These are phyloP conservation scores for Plasmodium sp. DNA, from an alignment of 169 alveolate genomes.

Conservation along the genomic window DNA sequence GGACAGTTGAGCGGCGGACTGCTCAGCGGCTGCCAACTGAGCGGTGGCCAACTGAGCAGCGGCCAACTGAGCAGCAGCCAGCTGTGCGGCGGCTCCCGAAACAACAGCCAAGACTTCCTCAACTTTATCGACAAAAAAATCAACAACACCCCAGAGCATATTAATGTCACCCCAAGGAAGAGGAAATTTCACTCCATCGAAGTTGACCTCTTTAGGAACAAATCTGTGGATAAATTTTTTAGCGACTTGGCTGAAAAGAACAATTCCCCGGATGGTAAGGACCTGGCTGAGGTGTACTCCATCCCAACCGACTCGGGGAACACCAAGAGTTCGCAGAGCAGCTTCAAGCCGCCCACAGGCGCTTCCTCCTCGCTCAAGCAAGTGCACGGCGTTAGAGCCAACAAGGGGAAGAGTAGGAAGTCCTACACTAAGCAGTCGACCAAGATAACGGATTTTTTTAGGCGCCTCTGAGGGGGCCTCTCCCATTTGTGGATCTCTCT, in stretches of 20 bases:
- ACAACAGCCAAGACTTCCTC: constrained; percentile 12
- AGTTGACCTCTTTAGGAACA: constrained; percentile 21
- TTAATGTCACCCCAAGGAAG: constrained; percentile 32
- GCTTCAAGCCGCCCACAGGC: neutral
- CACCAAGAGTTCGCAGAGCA: neutral
- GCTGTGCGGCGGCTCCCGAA: neutral
- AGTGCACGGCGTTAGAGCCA: neutral
- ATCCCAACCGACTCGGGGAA: constrained; percentile 1
- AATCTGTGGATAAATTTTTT: constrained; percentile 54
- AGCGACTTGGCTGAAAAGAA: neutral
- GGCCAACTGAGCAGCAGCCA: neutral
- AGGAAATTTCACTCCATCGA: constrained; percentile 40
- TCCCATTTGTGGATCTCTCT: neutral
- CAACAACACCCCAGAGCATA: constrained; percentile 10
- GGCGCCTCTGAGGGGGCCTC: constrained; percentile 14
- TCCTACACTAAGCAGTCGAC: constrained; percentile 23
- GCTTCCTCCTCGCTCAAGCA: constrained; percentile 4
- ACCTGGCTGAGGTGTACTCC: neutral
- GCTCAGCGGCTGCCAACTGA: too few species aligned
- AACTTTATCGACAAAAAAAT: constrained; percentile 35
- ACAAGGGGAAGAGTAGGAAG: constrained; percentile 9
- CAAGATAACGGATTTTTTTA: constrained; percentile 66
- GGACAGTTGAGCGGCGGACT: too few species aligned
- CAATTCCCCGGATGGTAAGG: neutral
- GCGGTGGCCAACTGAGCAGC: neutral